phyloP scores from a whole-genome alignment of 805 yeast genomes.

The Kuraishia piskuri region DNA sequence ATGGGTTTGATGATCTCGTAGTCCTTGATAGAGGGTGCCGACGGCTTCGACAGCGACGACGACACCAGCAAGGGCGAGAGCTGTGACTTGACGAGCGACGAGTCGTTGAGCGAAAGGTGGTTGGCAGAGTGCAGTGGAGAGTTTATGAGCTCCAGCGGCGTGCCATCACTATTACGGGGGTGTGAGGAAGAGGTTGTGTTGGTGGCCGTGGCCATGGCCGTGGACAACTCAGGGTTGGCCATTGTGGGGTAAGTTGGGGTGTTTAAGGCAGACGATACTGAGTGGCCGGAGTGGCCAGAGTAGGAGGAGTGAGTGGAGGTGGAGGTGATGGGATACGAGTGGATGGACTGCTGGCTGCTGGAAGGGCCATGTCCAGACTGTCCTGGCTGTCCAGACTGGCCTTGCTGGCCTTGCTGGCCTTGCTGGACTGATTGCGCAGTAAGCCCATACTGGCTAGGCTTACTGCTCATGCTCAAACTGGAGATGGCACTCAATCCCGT shows the following conservation, averaged over 20 bases:
- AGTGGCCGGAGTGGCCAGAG: not conserved
- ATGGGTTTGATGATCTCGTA: constrained; percentile 89
- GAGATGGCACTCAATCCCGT: constrained; percentile 24
- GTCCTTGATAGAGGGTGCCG: constrained; percentile 69
- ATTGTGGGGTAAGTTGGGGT: not conserved
- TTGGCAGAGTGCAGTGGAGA: not conserved
- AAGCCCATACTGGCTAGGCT: too few relatives aligned
- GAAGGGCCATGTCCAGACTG: too few relatives aligned
- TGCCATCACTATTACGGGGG: not conserved
- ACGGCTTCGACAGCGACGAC: constrained; percentile 41
- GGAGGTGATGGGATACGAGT: not conserved
- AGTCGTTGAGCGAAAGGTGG: not conserved
- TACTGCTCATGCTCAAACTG: not conserved
- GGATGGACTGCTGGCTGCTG: not conserved
- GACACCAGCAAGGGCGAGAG: constrained; percentile 74
- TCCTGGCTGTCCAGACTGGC: not conserved
- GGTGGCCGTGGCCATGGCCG: too few relatives aligned
- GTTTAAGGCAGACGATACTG: not conserved
- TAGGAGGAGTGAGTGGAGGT: not conserved
- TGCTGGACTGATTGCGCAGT: not conserved
- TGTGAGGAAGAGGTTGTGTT: not conserved
- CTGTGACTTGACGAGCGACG: constrained; percentile 42
- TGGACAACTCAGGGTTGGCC: too few relatives aligned
- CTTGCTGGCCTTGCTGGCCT: too few relatives aligned
- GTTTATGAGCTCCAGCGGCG: not conserved